A percentile compares a stretch with the other conserved stretches of the same genome.
Conservation (phyloP, 2,329 filamentous ascomycete species). For the Zymoseptoria crescenta region DNA sequence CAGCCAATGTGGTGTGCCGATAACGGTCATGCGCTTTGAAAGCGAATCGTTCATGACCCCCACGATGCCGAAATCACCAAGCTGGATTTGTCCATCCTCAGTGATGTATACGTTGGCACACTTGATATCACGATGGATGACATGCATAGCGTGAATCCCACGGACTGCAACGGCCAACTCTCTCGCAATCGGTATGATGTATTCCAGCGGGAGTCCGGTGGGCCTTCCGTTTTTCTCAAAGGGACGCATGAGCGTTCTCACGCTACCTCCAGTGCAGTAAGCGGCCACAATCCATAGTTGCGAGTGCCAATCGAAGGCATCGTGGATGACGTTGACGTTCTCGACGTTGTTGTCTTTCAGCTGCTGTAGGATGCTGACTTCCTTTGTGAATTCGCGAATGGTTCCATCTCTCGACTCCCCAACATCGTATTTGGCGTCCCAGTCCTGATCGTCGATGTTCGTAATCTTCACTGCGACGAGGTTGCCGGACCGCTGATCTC, state of each 20-base stretch:
- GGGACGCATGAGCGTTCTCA: conserved; percentile 54
- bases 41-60: conserved; percentile 68
- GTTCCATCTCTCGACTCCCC: conserved; percentile 51
- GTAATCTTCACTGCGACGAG: conserved; percentile 75
- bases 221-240: conserved; percentile 13
- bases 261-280: conserved; percentile 77
- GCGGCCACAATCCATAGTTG: conserved; percentile 85
- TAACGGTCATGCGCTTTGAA: conserved; percentile 66
- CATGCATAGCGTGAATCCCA: conserved; percentile 57
- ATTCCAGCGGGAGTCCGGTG: conserved; percentile 48
- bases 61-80: conserved; percentile 79
- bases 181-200: conserved; percentile 56
- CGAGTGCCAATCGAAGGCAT: conserved; percentile 67
- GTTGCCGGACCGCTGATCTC: conserved; percentile 35
- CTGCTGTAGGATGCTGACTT: conserved; percentile 60
- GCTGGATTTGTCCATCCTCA: conserved; percentile 67
- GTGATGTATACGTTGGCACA: conserved; percentile 72
- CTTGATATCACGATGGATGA: conserved; percentile 60
- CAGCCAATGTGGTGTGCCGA: conserved; percentile 83
- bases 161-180: conserved; percentile 55
- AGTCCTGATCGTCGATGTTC: conserved; percentile 71
- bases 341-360: conserved; percentile 65
- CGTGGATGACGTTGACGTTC: conserved; percentile 76
- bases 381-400: conserved; percentile 49
- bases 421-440: conserved; percentile 37